Conservation (phyloP, 495 filamentous ascomycete species). For the Amniculicola lignicola region DNA sequence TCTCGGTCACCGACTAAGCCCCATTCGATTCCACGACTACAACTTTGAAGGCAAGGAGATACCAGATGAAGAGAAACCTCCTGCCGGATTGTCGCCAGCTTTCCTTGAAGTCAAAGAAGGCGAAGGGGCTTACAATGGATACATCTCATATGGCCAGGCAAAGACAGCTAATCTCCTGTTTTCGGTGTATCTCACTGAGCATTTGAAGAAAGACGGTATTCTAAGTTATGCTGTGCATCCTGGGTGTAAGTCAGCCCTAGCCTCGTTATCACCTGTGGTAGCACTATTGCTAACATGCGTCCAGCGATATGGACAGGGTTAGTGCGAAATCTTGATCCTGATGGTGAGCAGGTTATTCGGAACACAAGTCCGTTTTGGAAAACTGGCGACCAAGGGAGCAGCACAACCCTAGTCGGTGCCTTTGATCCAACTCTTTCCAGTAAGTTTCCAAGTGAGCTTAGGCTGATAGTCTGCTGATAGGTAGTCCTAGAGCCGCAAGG, state of each 20-base stretch:
- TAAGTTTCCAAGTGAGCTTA: background rate
- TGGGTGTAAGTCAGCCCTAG: slow-evolving; percentile 21
- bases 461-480: background rate
- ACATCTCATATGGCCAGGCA: slow-evolving; percentile 29
- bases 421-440: slow-evolving; percentile 30
- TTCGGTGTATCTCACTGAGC: slow-evolving; percentile 15
- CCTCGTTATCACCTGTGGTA: background rate
- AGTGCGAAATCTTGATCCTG: slow-evolving; percentile 23
- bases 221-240: slow-evolving; percentile 33
- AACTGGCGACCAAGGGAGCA: slow-evolving; percentile 30
- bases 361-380: slow-evolving; percentile 30
- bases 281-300: background rate
- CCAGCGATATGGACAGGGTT: slow-evolving; percentile 30
- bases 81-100: slow-evolving; percentile 1
- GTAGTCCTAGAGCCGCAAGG: slow-evolving; percentile 18
- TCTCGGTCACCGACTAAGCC: slow-evolving; percentile 26
- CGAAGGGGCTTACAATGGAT: slow-evolving; percentile 27
- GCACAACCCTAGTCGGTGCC: slow-evolving; percentile 32
- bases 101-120: slow-evolving; percentile 4
- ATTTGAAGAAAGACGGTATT: slow-evolving; percentile 20
- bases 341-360: slow-evolving; percentile 24
- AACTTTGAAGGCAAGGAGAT: slow-evolving; percentile 31
- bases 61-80: slow-evolving; percentile 22
- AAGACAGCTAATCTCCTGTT: slow-evolving; percentile 33
- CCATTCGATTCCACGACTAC: slow-evolving; percentile 32